These are phyloP conservation scores for Astraeus odoratus DNA, from an alignment of 768 basidiomycete genomes.

Conservation along the genomic window DNA sequence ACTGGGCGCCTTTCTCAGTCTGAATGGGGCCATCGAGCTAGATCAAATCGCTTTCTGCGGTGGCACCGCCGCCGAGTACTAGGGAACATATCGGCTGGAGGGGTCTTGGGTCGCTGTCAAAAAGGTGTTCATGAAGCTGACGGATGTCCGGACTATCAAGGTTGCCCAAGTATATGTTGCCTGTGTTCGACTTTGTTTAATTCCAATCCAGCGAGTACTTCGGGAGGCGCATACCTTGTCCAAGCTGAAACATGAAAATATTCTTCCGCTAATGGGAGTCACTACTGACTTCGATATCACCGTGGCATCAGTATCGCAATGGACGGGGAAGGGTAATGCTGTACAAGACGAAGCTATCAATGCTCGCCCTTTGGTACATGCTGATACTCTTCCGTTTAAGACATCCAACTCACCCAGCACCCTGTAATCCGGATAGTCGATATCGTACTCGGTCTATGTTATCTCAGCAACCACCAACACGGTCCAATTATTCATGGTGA, in stretches of 20 bases:
- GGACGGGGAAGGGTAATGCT: conserved; percentile 8
- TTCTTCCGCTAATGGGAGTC: conserved; percentile 13
- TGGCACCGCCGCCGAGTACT: no score
- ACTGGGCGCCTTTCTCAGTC: no score
- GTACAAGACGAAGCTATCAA: background rate
- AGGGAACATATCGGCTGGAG: no score
- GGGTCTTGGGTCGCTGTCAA: no score
- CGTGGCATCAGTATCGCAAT: conserved; percentile 15
- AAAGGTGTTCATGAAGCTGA: no score
- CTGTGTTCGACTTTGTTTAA: no score
- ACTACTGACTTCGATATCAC: conserved; percentile 14
- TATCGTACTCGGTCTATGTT: background rate
- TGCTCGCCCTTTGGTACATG: background rate
- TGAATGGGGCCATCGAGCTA: no score
- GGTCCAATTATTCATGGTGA: background rate
- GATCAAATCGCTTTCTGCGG: no score
- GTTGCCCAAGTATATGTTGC: no score
- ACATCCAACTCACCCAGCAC: background rate
- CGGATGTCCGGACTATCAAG: no score
- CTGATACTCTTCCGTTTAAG: background rate
- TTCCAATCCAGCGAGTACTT: no score
- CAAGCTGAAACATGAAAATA: conserved; percentile 10
- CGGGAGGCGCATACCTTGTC: conserved; percentile 8
- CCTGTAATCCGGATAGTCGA: no score
- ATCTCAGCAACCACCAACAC: background rate